These are phyloP conservation scores for Aspergillus eucalypticola DNA, from an alignment of 2,329 filamentous ascomycete genomes.

Conservation along the genomic window DNA sequence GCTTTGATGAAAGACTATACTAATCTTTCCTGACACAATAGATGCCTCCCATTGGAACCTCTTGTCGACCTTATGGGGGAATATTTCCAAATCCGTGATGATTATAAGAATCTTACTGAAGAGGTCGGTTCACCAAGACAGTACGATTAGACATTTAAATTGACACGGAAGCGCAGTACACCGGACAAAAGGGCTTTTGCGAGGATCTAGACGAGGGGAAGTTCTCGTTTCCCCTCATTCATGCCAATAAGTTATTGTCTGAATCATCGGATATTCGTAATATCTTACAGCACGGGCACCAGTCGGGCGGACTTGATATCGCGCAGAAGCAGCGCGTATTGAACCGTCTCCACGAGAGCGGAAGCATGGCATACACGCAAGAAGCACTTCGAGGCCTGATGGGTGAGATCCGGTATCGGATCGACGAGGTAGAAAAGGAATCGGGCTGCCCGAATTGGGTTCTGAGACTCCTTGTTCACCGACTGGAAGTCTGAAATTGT, in stretches of 20 bases:
- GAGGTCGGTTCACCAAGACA: conserved; percentile 1
- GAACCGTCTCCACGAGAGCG: background rate
- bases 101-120: conserved; percentile 77
- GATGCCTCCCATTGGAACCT: conserved; percentile 43
- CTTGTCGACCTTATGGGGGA: conserved; percentile 61
- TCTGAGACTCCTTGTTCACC: conserved; percentile 4
- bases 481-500: background rate
- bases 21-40: conserved; percentile 1
- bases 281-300: background rate
- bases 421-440: conserved; percentile 1
- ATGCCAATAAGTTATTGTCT: conserved; percentile 41
- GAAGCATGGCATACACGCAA: conserved; percentile 8
- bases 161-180: conserved; percentile 57
- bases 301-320: background rate
- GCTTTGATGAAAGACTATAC: background rate
- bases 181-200: conserved; percentile 81
- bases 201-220: conserved; percentile 62
- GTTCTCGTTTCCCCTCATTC: conserved; percentile 87
- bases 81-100: conserved; percentile 49
- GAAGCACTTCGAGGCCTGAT: background rate
- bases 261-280: background rate
- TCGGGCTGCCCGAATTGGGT: conserved; percentile 8
- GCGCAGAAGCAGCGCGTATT: conserved; percentile 5
- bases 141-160: no score
- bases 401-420: conserved; percentile 1